Base-by-base conservation (phyloP, 2,329 filamentous ascomycete genomes). In the Ceratocystis cubensis region DNA sequence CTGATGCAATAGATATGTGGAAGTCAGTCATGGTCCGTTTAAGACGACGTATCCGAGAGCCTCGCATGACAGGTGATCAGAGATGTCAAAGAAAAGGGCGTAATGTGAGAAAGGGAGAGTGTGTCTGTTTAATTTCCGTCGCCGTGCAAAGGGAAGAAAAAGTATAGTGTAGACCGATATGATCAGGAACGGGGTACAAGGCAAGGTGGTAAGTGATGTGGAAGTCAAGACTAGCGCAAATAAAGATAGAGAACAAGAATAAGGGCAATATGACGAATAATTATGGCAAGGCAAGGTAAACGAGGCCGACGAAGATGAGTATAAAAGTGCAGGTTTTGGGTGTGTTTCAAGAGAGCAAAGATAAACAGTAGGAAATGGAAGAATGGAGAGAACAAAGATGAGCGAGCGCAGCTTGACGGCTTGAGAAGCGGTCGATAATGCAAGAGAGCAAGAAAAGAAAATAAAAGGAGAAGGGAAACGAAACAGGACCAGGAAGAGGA, bases 1-100 rank as follows among this genome's bases (percentile, higher is more conserved):
- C 64, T 50, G 66, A 65, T 53, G 66, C 44, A 59, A 68, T 50
- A 15, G 66, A 68, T 44, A 68, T 45, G 28, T 68, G 63, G 17
- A 65, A 53, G 64, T 68, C 66, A 68, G 66, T 37, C 62, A 64
- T 48, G 28, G 62, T 53, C 22, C 46, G 28, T 64, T 48, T 64
- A 30, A 64, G 46, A 37, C 64, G 59, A 45, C 66, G 66, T 61
- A 68, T 68, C 46, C 61, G 45, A 22, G 63, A 56, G 46, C 59
- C 50, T 22, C 66, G 64, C 61, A 65, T 65, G 48, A 44, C 66
- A 61, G 50, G 63, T 65, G 48, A 53, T 64, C 5, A 66, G 61
- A 50, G 53, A 41, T 6, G 64, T 63, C 41, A 53, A 30, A 15
- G 48, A 68, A 41, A 61, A 68, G 30, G 53, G 57, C 15, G 62